Percentiles rank a stretch among this genome's conserved stretches.
Conservation (phyloP, 106 monocot genomes). For the Acorus calamus region DNA sequence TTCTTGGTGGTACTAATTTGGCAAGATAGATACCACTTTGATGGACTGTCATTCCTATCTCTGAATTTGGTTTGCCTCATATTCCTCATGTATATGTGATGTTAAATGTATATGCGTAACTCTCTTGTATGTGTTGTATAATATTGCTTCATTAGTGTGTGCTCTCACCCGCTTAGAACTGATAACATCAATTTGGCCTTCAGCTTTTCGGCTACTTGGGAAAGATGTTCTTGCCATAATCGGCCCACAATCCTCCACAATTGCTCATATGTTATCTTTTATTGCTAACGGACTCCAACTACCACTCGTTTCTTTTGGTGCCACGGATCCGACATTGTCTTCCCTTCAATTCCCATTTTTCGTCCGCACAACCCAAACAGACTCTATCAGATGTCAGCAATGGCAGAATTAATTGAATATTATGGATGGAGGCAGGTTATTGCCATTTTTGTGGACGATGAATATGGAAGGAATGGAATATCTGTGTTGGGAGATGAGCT, state of each 20-base stretch:
- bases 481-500: slow-evolving; percentile 37
- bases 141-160: too few species aligned
- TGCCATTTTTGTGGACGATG: slow-evolving; percentile 53
- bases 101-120: too few species aligned
- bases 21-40: too few species aligned
- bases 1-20: too few species aligned
- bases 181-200: neutral
- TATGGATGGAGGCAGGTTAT: slow-evolving; percentile 56
- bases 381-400: slow-evolving; percentile 70
- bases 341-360: slow-evolving; percentile 65
- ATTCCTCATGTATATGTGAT: too few species aligned
- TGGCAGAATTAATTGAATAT: slow-evolving; percentile 49
- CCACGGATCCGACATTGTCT: slow-evolving; percentile 69
- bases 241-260: slow-evolving; percentile 64
- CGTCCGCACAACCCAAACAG: slow-evolving; percentile 44
- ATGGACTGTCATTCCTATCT: too few species aligned
- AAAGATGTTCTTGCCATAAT: slow-evolving; percentile 52
- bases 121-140: too few species aligned
- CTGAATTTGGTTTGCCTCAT: too few species aligned
- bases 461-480: slow-evolving; percentile 53
- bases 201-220: slow-evolving; percentile 49
- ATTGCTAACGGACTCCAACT: slow-evolving; percentile 42
- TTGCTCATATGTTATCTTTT: slow-evolving; percentile 55
- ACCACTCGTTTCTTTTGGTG: slow-evolving; percentile 70
- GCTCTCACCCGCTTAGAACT: too few species aligned